Base-by-base conservation (phyloP, 257 asterid genomes). In the Cordia subcordata region DNA sequence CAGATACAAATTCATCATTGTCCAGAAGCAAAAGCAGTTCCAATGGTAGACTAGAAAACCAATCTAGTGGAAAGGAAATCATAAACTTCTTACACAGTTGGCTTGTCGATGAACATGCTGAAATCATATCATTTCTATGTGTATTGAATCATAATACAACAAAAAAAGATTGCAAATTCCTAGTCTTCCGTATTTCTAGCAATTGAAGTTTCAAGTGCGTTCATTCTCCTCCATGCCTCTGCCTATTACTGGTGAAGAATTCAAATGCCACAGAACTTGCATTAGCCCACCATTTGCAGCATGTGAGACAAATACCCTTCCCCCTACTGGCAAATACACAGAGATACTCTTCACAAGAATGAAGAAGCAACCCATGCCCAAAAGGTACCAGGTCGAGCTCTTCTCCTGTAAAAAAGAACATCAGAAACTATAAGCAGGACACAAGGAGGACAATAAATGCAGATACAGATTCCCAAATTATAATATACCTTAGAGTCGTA, bases 271-370 rank as follows among this genome's bases (percentile, higher is more conserved):
- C 4, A 76, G 45, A 8, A 77, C 63, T 62, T 80, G 88, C 84
- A 87, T 72, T 68, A 84, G 51, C 45, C 86, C 90, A 9, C 94
- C 95, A 66, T 84, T 87, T 0, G 83, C 88, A 63, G 53, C 72
- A 49, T 78, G 88, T 69, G 76, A 35, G 40, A 87, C 61, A 55
- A 87, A 64, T 57, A 75, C 66, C 55, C 49, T 72, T 56, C 65
- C 77, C 44, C 77, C 79, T 0, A 49, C 33, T 9, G 57, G 47
- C 12, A 69, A 56, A 56, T 11, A 71, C 9, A 67, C 4, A 0
- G 81, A 61, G 1, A 73, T 6, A 57, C 69, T 49, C 78, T 79
- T 87, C 65, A 78, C 65, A 56, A 87, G 37, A 66, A 75, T 64
- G 50, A 78, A 78, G 59, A 87, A 45, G 63, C 78, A 73, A 68